A percentile compares a stretch with the other conserved stretches of the same genome.
Conservation (phyloP, 1,139 yeast species). For the Kurtzmaniella quercitrusa region DNA sequence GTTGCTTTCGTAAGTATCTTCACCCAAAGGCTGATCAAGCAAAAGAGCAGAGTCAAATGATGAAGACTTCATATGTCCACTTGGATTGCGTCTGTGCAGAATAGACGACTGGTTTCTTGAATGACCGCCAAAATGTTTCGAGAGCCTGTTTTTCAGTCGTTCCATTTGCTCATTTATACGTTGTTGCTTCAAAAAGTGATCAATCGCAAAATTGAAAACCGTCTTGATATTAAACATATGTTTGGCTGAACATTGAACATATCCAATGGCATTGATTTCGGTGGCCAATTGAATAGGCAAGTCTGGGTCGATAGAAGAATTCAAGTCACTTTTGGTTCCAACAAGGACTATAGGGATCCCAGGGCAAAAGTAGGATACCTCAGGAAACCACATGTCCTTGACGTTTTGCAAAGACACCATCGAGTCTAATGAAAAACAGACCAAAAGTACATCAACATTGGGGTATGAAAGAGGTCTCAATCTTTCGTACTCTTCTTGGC, state of each 20-base stretch:
- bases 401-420: conserved; percentile 67
- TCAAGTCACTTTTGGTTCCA: conserved; percentile 74
- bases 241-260: conserved; percentile 77
- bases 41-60: conserved; percentile 36
- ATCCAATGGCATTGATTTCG: conserved; percentile 70
- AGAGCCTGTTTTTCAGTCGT: conserved; percentile 31
- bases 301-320: conserved; percentile 40
- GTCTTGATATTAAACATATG: conserved; percentile 60
- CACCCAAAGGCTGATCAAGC: conserved; percentile 37
- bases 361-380: conserved; percentile 78
- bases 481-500: conserved; percentile 88
- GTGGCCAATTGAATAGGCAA: conserved; percentile 56
- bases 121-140: conserved; percentile 26
- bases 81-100: conserved; percentile 15
- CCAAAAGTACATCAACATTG: conserved; percentile 68
- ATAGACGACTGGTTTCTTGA: conserved; percentile 23
- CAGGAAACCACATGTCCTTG: conserved; percentile 83
- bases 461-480: conserved; percentile 81
- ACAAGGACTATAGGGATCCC: conserved; percentile 71
- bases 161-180: conserved; percentile 39
- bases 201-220: conserved; percentile 57
- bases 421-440: conserved; percentile 73
- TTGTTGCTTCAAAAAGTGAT: conserved; percentile 31
- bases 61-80: conserved; percentile 35
- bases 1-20: conserved; percentile 27